Percentiles rank a stretch among this genome's conserved stretches.
Conservation (phyloP, 768 basidiomycete species). For the Russula emetica region DNA sequence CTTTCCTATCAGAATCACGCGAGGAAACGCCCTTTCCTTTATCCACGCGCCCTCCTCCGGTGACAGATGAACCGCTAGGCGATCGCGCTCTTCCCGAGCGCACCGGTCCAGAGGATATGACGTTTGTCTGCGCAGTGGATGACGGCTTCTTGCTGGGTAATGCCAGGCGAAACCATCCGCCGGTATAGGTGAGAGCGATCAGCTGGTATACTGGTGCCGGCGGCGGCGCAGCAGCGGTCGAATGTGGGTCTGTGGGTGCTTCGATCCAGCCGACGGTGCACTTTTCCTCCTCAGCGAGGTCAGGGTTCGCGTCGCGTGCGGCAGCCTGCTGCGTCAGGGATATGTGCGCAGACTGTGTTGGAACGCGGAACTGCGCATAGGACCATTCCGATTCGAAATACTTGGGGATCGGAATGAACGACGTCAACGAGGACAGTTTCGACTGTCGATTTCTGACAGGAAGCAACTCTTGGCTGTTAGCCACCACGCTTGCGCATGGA, state of each 20-base stretch:
- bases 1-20: conserved; percentile 52
- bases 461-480: background rate
- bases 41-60: conserved; percentile 46
- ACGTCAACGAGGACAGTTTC: conserved; percentile 71
- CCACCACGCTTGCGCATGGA: background rate
- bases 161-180: conserved; percentile 88
- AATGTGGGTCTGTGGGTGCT: conserved; percentile 39
- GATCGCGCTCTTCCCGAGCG: conserved; percentile 46
- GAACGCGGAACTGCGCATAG: conserved; percentile 88
- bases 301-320: conserved; percentile 46
- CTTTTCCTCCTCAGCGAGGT: conserved; percentile 74
- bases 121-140: conserved; percentile 29
- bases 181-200: conserved; percentile 78
- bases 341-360: conserved; percentile 77
- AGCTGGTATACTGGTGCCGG: conserved; percentile 59
- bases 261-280: conserved; percentile 86
- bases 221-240: conserved; percentile 30
- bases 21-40: conserved; percentile 58
- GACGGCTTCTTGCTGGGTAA: conserved; percentile 44
- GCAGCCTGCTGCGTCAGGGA: conserved; percentile 66
- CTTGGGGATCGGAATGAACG: conserved; percentile 78
- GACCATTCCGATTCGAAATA: conserved; percentile 98
- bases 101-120: conserved; percentile 39
- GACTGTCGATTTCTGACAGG: conserved; percentile 75
- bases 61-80: conserved; percentile 51